Evolutionary conservation across 352 stramenopile genomes (phyloP).

Genomic region (Globisporangium rhizosaccharum): DNA sequence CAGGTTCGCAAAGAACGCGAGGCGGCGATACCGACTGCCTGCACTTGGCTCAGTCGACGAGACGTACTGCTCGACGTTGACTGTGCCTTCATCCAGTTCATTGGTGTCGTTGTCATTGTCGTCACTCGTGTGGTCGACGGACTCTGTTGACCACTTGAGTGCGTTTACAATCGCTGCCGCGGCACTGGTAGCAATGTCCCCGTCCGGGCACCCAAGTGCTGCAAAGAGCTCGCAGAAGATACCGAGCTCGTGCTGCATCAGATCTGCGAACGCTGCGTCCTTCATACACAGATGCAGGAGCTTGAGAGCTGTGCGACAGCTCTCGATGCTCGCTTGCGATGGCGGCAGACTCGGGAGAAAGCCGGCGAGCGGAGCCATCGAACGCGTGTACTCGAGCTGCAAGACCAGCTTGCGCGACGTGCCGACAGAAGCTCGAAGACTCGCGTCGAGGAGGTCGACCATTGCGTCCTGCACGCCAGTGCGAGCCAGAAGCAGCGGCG

Average conservation of each 20-base stretch:
- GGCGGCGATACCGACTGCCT: constrained; percentile 6
- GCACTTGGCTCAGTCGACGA: background rate
- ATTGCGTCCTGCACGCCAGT: background rate
- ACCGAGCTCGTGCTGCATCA: constrained; percentile 8
- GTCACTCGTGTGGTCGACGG: background rate
- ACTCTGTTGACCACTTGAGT: constrained; percentile 1
- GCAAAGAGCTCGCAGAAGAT: constrained; percentile 17
- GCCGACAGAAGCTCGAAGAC: constrained; percentile 1
- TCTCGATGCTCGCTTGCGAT: background rate
- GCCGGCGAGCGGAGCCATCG: background rate
- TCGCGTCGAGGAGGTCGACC: constrained; percentile 6
- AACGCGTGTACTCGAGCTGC: background rate
- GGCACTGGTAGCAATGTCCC: constrained; percentile 2
- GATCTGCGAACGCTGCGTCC: constrained; percentile 3
- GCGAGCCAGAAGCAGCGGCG: background rate
- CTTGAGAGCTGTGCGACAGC: background rate
- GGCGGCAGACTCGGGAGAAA: constrained; percentile 1
- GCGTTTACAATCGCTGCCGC: constrained; percentile 1
- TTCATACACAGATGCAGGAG: constrained; percentile 6
- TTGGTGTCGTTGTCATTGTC: background rate
- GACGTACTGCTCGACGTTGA: constrained; percentile 1
- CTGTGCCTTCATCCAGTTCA: background rate
- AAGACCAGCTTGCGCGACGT: constrained; percentile 6
- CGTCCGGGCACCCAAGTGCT: constrained; percentile 12
- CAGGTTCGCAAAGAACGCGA: constrained; percentile 12